Conservation (phyloP, 768 basidiomycete genomes). For the Serendipita vermifera region DNA sequence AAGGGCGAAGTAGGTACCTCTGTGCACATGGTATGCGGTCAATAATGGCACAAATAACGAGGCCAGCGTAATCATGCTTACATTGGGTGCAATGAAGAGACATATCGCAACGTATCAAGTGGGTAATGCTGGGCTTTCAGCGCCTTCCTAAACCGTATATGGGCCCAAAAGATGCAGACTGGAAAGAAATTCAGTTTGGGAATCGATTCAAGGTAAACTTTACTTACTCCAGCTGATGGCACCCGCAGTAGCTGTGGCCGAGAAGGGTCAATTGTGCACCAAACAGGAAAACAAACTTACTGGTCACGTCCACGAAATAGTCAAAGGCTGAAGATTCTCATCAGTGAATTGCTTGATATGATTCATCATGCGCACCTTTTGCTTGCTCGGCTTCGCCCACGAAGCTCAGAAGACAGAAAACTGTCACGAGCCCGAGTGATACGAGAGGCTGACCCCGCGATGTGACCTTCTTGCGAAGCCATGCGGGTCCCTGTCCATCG, state of each 20-base stretch:
- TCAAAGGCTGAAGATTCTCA: too few species aligned
- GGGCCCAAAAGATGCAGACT: slow-evolving; percentile 6
- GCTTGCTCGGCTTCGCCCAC: not conserved
- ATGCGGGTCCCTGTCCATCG: not conserved
- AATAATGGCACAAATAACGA: not conserved
- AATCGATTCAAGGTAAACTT: not conserved
- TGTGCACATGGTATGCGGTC: not conserved
- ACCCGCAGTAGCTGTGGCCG: not conserved
- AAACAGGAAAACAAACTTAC: not conserved
- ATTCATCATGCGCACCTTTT: not conserved
- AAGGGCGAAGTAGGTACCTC: not conserved
- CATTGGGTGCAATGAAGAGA: not conserved
- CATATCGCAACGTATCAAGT: not conserved
- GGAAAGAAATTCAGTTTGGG: not conserved
- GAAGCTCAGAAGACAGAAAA: not conserved
- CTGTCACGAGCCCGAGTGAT: not conserved
- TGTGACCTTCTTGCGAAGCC: not conserved
- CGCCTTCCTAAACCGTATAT: not conserved
- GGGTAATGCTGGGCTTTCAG: not conserved
- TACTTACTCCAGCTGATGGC: slow-evolving; percentile 7
- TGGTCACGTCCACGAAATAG: slow-evolving; percentile 3
- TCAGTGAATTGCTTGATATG: too few species aligned
- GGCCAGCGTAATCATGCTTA: not conserved
- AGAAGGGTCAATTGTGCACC: too few species aligned
- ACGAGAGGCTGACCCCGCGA: not conserved